These are phyloP conservation scores for Pecoramyces ruminantium DNA, from an alignment of 192 early-diverging fungal genomes.

Conservation along the genomic window DNA sequence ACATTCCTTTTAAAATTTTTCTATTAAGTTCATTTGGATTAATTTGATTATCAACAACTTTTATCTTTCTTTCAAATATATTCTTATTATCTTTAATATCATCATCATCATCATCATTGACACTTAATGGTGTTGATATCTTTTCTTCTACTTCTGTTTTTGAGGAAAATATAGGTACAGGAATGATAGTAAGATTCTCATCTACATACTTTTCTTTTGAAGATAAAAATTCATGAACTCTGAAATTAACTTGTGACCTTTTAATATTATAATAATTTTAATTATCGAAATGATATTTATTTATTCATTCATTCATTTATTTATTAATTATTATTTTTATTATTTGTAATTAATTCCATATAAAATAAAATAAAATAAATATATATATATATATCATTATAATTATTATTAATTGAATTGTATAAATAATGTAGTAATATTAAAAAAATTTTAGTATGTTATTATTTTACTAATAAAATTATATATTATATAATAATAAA, in stretches of 20 bases:
- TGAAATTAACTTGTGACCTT: neutral
- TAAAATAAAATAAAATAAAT: too few relatives aligned
- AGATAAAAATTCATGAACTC: constrained; percentile 9
- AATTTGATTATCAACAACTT: constrained; percentile 45
- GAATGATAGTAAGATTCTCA: constrained; percentile 41
- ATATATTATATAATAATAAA: too few relatives aligned
- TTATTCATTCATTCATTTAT: too few relatives aligned
- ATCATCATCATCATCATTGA: neutral
- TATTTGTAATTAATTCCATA: too few relatives aligned
- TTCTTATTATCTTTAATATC: neutral
- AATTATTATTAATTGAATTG: too few relatives aligned
- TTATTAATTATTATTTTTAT: too few relatives aligned
- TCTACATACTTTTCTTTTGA: constrained; percentile 25
- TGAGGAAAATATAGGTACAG: constrained; percentile 44
- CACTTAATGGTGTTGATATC: constrained; percentile 11
- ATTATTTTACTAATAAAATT: too few relatives aligned
- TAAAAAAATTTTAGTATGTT: too few relatives aligned
- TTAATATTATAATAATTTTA: too few relatives aligned
- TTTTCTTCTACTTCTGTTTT: constrained; percentile 3
- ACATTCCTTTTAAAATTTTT: neutral
- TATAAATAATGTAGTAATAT: too few relatives aligned
- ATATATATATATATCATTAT: too few relatives aligned
- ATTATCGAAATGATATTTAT: too few relatives aligned
- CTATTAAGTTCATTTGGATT: constrained; percentile 2
- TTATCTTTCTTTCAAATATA: constrained; percentile 7